Percentiles rank a stretch among this genome's conserved stretches.
These are phyloP conservation scores for Aphanomyces astaci DNA, from an alignment of 352 stramenopile genomes.

Conservation along the genomic window DNA sequence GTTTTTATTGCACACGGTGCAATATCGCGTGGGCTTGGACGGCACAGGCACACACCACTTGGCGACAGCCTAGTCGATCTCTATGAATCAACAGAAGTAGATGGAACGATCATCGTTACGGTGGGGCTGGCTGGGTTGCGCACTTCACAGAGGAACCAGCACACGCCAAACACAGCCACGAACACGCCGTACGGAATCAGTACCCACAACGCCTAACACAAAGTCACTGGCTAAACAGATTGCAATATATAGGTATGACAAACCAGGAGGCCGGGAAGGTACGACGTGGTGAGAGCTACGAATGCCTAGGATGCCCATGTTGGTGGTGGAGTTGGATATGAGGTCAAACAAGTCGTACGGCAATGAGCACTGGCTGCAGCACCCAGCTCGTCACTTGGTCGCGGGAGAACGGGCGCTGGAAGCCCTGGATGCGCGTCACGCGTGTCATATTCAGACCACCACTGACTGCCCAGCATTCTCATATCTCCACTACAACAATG, in stretches of 20 bases:
- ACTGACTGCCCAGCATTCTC: neutral
- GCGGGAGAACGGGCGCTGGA: constrained; percentile 68
- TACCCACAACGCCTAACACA: constrained; percentile 49
- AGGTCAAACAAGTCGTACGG: constrained; percentile 30
- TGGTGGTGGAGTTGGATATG: neutral
- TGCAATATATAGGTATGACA: too few species aligned
- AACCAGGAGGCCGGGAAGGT: constrained; percentile 53
- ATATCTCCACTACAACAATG: neutral
- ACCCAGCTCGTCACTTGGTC: constrained; percentile 73
- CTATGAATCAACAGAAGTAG: neutral
- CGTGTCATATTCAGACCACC: neutral
- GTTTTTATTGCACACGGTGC: constrained; percentile 75
- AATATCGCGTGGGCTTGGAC: constrained; percentile 64
- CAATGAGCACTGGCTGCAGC: constrained; percentile 59
- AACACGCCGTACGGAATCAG: constrained; percentile 54
- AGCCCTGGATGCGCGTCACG: constrained; percentile 49
- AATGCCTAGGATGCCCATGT: constrained; percentile 38
- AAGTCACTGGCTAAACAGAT: too few species aligned
- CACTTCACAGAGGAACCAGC: constrained; percentile 61
- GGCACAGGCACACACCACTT: constrained; percentile 39
- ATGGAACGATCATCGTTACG: constrained; percentile 21
- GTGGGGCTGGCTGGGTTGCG: constrained; percentile 42
- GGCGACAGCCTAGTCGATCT: neutral
- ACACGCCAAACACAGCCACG: constrained; percentile 44
- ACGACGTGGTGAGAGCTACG: constrained; percentile 47